Conservation (phyloP, 2,329 filamentous ascomycete species). For the Westerdykella aurantiaca region DNA sequence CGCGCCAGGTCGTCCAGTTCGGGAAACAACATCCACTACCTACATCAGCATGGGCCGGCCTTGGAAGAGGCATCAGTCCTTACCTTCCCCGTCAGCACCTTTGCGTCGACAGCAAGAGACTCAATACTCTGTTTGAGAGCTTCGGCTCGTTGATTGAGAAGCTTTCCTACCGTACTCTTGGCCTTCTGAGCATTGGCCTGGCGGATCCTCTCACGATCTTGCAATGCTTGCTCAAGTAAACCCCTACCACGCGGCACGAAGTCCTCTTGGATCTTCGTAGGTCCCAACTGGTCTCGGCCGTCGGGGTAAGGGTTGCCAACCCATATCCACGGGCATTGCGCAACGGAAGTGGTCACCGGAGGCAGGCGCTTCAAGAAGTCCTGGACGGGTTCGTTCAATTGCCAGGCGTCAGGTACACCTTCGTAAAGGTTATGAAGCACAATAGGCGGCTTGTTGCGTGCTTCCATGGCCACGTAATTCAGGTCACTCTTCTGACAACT, state of each 20-base stretch:
- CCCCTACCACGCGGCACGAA: constrained; percentile 52
- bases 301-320: constrained; percentile 57
- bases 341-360: constrained; percentile 50
- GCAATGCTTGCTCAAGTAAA: constrained; percentile 48
- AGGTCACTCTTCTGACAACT: constrained; percentile 16
- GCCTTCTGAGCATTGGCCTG: constrained; percentile 47
- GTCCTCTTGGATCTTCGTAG: constrained; percentile 40
- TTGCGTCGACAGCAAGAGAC: constrained; percentile 53
- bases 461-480: constrained; percentile 17
- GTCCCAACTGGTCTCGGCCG: constrained; percentile 23
- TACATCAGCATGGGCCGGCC: constrained; percentile 1
- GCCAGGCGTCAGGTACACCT: constrained; percentile 51
- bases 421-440: constrained; percentile 52
- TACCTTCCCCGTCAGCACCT: constrained; percentile 63
- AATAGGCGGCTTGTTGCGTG: constrained; percentile 8
- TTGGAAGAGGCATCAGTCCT: constrained; percentile 4
- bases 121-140: constrained; percentile 52
- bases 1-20: constrained; percentile 50
- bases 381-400: constrained; percentile 57
- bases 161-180: constrained; percentile 33
- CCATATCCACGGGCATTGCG: constrained; percentile 62
- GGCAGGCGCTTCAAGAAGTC: constrained; percentile 65
- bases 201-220: constrained; percentile 46
- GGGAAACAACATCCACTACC: constrained; percentile 71
- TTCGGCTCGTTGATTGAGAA: constrained; percentile 40